A percentile compares a stretch with the other conserved stretches of the same genome.
These are phyloP conservation scores for Ambrosia trifida DNA, from an alignment of 129 eudicot genomes.

Conservation along the genomic window DNA sequence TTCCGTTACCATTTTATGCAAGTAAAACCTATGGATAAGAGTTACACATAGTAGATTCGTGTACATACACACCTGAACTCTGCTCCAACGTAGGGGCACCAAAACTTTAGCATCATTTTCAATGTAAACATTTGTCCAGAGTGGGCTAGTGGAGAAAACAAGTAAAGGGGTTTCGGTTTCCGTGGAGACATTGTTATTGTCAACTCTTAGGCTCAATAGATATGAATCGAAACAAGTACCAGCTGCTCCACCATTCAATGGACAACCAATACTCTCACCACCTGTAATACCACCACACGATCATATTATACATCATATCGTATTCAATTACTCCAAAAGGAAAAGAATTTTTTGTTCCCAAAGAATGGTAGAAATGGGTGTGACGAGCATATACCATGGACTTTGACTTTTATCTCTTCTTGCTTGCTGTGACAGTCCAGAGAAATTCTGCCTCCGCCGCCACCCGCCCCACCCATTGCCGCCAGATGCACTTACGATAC, in stretches of 20 bases:
- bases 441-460: conserved; percentile 95
- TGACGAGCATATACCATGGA: conserved; percentile 62
- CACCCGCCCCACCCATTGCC: conserved; percentile 98
- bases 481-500: conserved; percentile 89
- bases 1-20: not conserved
- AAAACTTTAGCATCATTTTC: conserved; percentile 87
- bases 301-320: conserved; percentile 4
- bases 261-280: conserved; percentile 82
- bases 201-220: conserved; percentile 82
- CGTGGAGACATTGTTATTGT: conserved; percentile 81
- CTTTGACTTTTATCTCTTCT: conserved; percentile 78
- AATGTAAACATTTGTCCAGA: conserved; percentile 85
- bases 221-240: conserved; percentile 88
- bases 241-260: conserved; percentile 87
- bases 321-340: conserved; percentile 9
- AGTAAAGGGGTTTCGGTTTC: conserved; percentile 97
- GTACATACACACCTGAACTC: conserved; percentile 70
- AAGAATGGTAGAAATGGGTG: conserved; percentile 16
- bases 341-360: not conserved
- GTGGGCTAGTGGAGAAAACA: conserved; percentile 89
- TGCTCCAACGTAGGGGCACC: conserved; percentile 93
- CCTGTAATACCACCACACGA: conserved; percentile 49
- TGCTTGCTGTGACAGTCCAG: conserved; percentile 87
- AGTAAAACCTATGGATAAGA: not conserved
- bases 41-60: not conserved